A percentile compares a stretch with the other conserved stretches of the same genome.
phyloP scores from a whole-genome alignment of 1,139 yeast species.

The Diutina neorugosa region DNA sequence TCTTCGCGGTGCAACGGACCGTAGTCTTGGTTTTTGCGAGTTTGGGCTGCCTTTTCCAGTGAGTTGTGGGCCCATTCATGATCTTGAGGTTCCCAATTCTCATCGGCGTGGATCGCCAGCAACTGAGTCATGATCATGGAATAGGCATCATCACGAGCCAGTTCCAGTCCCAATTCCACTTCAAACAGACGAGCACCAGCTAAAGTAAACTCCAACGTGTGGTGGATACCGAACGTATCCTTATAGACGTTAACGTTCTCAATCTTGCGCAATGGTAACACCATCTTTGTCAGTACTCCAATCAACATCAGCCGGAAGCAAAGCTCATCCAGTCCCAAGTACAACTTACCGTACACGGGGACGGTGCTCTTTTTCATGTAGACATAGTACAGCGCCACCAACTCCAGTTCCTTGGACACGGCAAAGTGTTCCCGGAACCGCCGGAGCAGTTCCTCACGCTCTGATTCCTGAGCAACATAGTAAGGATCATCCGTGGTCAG shows the following conservation, averaged over 20 bases:
- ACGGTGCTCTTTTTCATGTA: constrained; percentile 51
- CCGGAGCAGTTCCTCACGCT: constrained; percentile 31
- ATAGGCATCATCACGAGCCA: constrained; percentile 65
- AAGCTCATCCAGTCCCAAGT: constrained; percentile 50
- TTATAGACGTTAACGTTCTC: constrained; percentile 50
- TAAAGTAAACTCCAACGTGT: constrained; percentile 55
- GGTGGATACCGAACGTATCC: constrained; percentile 24
- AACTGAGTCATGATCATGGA: constrained; percentile 37
- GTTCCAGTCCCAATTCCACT: constrained; percentile 60
- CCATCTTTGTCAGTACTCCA: constrained; percentile 70
- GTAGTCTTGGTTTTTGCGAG: neutral
- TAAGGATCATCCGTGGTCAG: constrained; percentile 30
- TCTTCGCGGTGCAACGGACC: neutral
- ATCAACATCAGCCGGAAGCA: constrained; percentile 77
- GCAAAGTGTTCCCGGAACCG: constrained; percentile 61
- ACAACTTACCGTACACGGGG: constrained; percentile 76
- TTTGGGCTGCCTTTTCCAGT: neutral
- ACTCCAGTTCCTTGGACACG: constrained; percentile 33
- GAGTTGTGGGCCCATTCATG: neutral
- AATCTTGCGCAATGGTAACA: constrained; percentile 64
- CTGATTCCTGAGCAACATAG: constrained; percentile 29
- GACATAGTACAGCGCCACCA: constrained; percentile 61
- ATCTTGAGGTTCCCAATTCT: constrained; percentile 1
- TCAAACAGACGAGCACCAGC: constrained; percentile 67
- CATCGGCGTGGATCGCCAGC: constrained; percentile 17